Conservation (phyloP, 805 yeast species). For the Spathaspora girioi region DNA sequence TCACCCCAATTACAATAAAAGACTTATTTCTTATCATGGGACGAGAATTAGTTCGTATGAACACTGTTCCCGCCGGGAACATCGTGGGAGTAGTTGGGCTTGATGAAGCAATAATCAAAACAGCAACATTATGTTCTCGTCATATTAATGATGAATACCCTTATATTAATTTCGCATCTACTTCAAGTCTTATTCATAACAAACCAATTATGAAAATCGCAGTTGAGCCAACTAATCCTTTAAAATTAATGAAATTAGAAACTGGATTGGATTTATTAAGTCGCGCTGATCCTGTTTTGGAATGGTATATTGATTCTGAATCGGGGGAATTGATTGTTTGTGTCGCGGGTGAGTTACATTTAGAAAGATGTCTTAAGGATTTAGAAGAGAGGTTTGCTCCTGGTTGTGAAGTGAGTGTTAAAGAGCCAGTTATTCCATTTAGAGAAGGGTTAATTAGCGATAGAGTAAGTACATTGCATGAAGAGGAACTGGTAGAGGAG, state of each 20-base stretch:
- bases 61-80: slow-evolving; percentile 88
- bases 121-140: slow-evolving; percentile 71
- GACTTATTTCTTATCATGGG: slow-evolving; percentile 89
- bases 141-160: slow-evolving; percentile 64
- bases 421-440: slow-evolving; percentile 93
- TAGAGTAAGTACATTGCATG: slow-evolving; percentile 31
- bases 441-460: slow-evolving; percentile 75
- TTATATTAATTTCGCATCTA: slow-evolving; percentile 56
- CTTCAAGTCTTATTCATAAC: slow-evolving; percentile 48
- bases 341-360: slow-evolving; percentile 94
- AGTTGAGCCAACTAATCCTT: slow-evolving; percentile 88
- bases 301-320: slow-evolving; percentile 73
- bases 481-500: slow-evolving; percentile 16
- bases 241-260: slow-evolving; percentile 70
- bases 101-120: slow-evolving; percentile 76
- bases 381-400: slow-evolving; percentile 82
- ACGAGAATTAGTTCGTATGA: slow-evolving; percentile 72
- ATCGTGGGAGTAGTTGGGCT: slow-evolving; percentile 93
- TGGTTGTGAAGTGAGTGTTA: slow-evolving; percentile 77
- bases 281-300: slow-evolving; percentile 93
- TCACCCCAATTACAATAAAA: slow-evolving; percentile 57
- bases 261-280: slow-evolving; percentile 75
- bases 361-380: slow-evolving; percentile 92
- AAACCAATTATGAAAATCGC: slow-evolving; percentile 95
- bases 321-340: slow-evolving; percentile 91